phyloP scores from a whole-genome alignment of 805 yeast species.

The Ogataea ganodermae region DNA sequence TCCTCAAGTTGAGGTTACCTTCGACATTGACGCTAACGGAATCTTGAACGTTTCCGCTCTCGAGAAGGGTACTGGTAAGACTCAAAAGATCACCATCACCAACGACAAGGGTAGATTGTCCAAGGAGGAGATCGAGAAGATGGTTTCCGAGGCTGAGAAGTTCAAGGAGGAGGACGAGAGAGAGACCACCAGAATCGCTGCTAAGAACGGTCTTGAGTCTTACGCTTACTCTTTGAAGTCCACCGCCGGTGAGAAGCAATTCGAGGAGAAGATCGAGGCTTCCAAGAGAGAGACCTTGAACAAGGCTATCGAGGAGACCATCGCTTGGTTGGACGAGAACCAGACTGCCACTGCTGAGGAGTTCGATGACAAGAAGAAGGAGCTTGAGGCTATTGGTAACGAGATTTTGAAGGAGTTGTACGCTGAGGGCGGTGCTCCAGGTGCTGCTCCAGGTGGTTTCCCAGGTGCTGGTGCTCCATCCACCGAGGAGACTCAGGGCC shows the following conservation, averaged over 20 bases:
- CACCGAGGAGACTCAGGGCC: slow-evolving; percentile 46
- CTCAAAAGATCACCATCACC: slow-evolving; percentile 51
- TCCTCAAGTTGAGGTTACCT: slow-evolving; percentile 76
- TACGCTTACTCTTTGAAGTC: slow-evolving; percentile 57
- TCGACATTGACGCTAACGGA: slow-evolving; percentile 83
- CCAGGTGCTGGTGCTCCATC: slow-evolving; percentile 41
- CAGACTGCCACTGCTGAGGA: slow-evolving; percentile 93
- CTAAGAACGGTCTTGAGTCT: slow-evolving; percentile 59
- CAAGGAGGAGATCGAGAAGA: slow-evolving; percentile 62
- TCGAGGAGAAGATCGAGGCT: slow-evolving; percentile 40
- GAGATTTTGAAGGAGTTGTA: slow-evolving; percentile 97
- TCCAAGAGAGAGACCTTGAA: slow-evolving; percentile 58
- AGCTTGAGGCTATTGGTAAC: slow-evolving; percentile 91
- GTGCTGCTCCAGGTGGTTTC: slow-evolving; percentile 58
- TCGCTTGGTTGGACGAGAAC: slow-evolving; percentile 90
- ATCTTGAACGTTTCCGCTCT: slow-evolving; percentile 58
- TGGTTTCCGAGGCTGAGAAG: slow-evolving; percentile 66
- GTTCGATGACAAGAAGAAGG: slow-evolving; percentile 91
- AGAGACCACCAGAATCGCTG: slow-evolving; percentile 57
- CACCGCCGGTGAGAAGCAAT: slow-evolving; percentile 41
- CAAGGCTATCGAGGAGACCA: slow-evolving; percentile 75
- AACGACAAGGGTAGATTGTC: slow-evolving; percentile 57
- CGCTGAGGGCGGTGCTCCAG: slow-evolving; percentile 89
- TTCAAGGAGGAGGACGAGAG: slow-evolving; percentile 62
- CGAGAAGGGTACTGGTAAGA: slow-evolving; percentile 56